Conservation (phyloP, 2,329 filamentous ascomycete genomes). For the Cytospora piceae region DNA sequence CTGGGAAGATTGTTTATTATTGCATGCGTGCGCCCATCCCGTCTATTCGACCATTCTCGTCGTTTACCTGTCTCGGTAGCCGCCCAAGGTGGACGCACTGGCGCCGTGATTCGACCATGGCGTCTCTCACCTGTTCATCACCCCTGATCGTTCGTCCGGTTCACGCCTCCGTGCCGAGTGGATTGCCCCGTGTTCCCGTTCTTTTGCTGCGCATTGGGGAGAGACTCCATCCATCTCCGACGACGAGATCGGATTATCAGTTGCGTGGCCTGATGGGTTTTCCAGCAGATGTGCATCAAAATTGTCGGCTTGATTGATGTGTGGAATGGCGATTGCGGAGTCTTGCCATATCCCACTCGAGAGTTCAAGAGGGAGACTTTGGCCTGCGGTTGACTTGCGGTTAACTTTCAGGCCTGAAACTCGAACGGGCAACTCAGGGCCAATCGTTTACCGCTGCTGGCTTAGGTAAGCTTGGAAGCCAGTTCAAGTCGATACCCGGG, state of each 20-base stretch:
- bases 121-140: slow-evolving; percentile 18
- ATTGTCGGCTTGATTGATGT: neutral
- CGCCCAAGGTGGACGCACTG: slow-evolving; percentile 26
- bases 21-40: too few relatives aligned
- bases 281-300: neutral
- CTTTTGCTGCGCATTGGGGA: neutral
- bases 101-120: slow-evolving; percentile 23
- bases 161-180: slow-evolving; percentile 12
- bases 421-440: slow-evolving; percentile 7
- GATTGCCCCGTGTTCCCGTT: neutral
- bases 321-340: too few relatives aligned
- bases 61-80: slow-evolving; percentile 20
- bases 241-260: neutral
- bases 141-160: slow-evolving; percentile 7
- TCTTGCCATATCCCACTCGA: too few relatives aligned
- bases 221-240: neutral
- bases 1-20: neutral
- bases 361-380: neutral
- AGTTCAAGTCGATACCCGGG: neutral
- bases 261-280: neutral
- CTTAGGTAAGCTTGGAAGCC: neutral
- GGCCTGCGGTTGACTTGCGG: slow-evolving; percentile 12
- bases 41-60: neutral
- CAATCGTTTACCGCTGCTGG: slow-evolving; percentile 14
- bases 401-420: slow-evolving; percentile 26